phyloP scores from a whole-genome alignment of 2,329 filamentous ascomycete species.

The Aspergillus awamori region DNA sequence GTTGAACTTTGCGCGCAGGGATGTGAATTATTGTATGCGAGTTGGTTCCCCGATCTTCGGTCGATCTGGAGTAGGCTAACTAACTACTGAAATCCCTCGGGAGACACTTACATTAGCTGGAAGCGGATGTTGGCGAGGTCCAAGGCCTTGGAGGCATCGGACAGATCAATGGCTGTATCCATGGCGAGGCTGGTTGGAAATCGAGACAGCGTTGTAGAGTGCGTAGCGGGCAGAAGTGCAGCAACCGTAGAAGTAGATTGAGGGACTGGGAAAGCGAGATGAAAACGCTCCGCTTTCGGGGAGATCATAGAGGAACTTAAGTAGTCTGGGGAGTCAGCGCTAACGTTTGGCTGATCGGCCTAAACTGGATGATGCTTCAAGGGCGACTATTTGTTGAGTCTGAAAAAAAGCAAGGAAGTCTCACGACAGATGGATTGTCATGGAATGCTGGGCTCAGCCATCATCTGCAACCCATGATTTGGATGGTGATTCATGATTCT shows the following conservation, averaged over 20 bases:
- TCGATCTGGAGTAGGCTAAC: background rate
- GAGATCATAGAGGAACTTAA: background rate
- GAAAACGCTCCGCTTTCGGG: slow-evolving; percentile 1
- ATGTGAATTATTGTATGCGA: background rate
- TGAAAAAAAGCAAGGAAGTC: background rate
- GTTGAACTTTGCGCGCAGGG: slow-evolving; percentile 2
- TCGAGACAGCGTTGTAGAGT: background rate
- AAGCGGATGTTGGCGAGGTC: slow-evolving; percentile 91
- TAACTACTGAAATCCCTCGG: background rate
- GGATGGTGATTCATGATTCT: background rate
- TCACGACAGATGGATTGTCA: background rate
- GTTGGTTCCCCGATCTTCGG: background rate
- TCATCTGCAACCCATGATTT: background rate
- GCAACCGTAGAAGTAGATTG: background rate
- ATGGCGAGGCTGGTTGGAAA: slow-evolving; percentile 53
- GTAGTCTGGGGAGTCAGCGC: background rate
- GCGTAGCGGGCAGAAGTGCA: background rate
- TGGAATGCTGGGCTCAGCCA: background rate
- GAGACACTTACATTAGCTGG: slow-evolving; percentile 78
- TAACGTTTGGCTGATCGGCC: background rate
- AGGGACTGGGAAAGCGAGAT: background rate
- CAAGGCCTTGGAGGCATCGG: slow-evolving; percentile 79
- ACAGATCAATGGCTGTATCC: slow-evolving; percentile 89
- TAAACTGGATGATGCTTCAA: background rate
- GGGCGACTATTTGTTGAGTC: background rate